Conservation (phyloP, 1,284 basidiomycete genomes). For the Mrakiaceae sp. region DNA sequence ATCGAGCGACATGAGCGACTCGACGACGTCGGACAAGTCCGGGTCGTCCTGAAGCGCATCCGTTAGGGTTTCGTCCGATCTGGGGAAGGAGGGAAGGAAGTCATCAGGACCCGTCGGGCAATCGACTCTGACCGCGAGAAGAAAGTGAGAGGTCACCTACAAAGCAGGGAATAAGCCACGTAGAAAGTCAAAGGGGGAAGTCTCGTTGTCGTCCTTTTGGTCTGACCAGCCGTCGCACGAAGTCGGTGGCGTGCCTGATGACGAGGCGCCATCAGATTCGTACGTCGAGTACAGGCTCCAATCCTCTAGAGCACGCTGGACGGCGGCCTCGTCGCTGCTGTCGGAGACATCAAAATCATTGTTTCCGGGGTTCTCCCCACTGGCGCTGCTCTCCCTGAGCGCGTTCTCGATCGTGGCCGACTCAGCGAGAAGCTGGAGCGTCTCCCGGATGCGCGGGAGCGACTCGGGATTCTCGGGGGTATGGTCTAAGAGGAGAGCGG, state of each 20-base stretch:
- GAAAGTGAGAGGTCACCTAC: neutral
- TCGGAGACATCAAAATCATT: neutral
- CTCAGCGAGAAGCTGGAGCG: neutral
- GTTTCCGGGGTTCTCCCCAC: neutral
- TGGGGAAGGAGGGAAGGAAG: neutral
- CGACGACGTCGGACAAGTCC: slow-evolving; percentile 8
- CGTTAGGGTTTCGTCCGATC: neutral
- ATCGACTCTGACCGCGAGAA: neutral
- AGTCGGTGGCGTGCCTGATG: neutral
- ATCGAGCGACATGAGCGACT: slow-evolving; percentile 6
- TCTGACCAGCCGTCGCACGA: neutral
- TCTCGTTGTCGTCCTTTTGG: neutral
- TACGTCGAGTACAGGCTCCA: neutral
- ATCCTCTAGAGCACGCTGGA: neutral
- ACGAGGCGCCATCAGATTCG: neutral
- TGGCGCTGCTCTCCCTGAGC: neutral
- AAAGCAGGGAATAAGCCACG: slow-evolving; percentile 1
- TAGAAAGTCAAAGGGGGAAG: neutral
- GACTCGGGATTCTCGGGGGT: neutral
- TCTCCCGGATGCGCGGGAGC: slow-evolving; percentile 1
- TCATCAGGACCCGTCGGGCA: neutral
- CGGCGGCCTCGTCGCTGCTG: neutral
- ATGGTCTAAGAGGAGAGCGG: slow-evolving; percentile 1
- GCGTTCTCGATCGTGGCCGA: neutral
- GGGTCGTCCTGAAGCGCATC: neutral